Percentiles rank a stretch among this genome's conserved stretches.
Evolutionary conservation across 805 yeast species (phyloP).

Genomic region (Zygosaccharomyces bisporus): DNA sequence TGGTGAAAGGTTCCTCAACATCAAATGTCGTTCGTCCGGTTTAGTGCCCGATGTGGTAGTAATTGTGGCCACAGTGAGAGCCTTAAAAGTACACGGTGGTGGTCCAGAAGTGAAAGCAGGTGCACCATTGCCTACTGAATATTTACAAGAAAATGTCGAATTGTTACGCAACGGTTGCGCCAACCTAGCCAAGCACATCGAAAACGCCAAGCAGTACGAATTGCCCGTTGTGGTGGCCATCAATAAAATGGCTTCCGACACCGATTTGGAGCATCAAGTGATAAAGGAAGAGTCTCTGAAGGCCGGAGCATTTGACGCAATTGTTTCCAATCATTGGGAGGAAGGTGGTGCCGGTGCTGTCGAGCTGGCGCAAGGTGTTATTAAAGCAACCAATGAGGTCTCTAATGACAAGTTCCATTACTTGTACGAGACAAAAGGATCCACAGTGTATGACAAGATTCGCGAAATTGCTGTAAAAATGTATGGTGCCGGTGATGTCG

Average conservation of each 20-base stretch:
- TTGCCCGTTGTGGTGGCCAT: constrained; percentile 80
- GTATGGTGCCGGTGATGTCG: constrained; percentile 75
- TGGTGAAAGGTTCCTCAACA: constrained; percentile 81
- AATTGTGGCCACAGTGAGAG: constrained; percentile 80
- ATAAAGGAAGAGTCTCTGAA: constrained; percentile 62
- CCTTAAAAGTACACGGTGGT: constrained; percentile 83
- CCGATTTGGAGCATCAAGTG: constrained; percentile 62
- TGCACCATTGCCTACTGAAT: constrained; percentile 69
- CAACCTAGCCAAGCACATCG: constrained; percentile 72
- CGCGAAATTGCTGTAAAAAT: constrained; percentile 63
- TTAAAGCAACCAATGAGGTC: constrained; percentile 52
- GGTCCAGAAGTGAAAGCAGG: constrained; percentile 88
- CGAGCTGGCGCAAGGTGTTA: constrained; percentile 67
- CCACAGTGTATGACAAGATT: constrained; percentile 62
- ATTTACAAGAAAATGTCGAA: constrained; percentile 66
- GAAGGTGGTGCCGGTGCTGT: constrained; percentile 82
- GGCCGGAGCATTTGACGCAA: constrained; percentile 79
- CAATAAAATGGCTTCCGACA: constrained; percentile 72
- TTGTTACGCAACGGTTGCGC: constrained; percentile 66
- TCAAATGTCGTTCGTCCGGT: constrained; percentile 80
- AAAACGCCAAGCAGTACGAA: constrained; percentile 67
- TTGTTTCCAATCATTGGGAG: constrained; percentile 82
- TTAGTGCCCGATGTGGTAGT: constrained; percentile 73
- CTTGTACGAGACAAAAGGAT: constrained; percentile 57
- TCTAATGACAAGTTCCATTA: constrained; percentile 44